phyloP scores from a whole-genome alignment of 495 filamentous ascomycete species.

The Glarea lozoyensis region DNA sequence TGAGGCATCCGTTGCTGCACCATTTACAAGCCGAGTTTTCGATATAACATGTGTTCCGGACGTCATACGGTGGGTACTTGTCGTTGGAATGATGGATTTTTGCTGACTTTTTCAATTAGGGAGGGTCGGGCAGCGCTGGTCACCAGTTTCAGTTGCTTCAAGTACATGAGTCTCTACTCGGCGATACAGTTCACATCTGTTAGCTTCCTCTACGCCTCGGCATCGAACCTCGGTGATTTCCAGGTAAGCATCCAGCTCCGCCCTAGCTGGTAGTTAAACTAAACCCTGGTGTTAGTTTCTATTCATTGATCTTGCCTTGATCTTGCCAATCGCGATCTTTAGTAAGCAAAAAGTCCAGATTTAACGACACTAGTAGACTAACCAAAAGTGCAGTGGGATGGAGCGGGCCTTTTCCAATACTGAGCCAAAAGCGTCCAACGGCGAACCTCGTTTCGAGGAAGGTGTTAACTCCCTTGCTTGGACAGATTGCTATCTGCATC shows the following conservation, averaged over 20 bases:
- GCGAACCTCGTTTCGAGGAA: slow-evolving; percentile 91
- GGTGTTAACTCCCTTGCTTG: slow-evolving; percentile 80
- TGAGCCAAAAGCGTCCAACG: slow-evolving; percentile 79
- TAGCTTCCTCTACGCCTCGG: slow-evolving; percentile 92
- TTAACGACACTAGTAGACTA: slow-evolving; percentile 6
- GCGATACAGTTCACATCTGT: slow-evolving; percentile 99
- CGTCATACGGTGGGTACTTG: slow-evolving; percentile 57
- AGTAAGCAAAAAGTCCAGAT: slow-evolving; percentile 42
- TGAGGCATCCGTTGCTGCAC: slow-evolving; percentile 94
- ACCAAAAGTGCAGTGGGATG: slow-evolving; percentile 69
- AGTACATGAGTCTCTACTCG: slow-evolving; percentile 98
- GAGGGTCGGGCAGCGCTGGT: slow-evolving; percentile 92
- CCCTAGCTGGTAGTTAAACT: background rate
- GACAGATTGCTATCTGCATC: slow-evolving; percentile 78
- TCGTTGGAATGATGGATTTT: too few species aligned
- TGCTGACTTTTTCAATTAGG: slow-evolving; percentile 29
- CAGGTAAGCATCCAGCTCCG: slow-evolving; percentile 43
- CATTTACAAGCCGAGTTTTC: slow-evolving; percentile 92
- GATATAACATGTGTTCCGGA: slow-evolving; percentile 96
- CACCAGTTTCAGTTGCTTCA: slow-evolving; percentile 99
- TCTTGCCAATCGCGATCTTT: slow-evolving; percentile 93
- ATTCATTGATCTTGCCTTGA: slow-evolving; percentile 87
- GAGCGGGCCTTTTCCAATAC: slow-evolving; percentile 71
- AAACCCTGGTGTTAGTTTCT: slow-evolving; percentile 55
- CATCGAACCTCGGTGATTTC: slow-evolving; percentile 94